Evolutionary conservation across 139 green algal genomes (phyloP).

Genomic region (Protoeuglena noctilucae): DNA sequence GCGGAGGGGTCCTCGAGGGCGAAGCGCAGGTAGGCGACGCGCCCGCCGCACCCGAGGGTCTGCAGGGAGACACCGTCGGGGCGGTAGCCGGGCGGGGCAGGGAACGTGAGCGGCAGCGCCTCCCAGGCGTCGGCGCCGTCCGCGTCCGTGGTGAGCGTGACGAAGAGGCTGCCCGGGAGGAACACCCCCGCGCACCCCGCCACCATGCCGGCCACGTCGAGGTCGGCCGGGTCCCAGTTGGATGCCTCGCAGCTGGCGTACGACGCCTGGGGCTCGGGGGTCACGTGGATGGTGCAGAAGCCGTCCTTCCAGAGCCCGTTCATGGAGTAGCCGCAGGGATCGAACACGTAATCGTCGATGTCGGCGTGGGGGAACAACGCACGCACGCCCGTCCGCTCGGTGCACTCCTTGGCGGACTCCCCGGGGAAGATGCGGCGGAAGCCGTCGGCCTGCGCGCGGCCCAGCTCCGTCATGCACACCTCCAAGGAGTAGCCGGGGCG

Average conservation of each 20-base stretch:
- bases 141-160: no score
- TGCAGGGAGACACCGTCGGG: no score
- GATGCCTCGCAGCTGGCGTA: slow-evolving; percentile 86
- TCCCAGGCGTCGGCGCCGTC: no score
- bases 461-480: slow-evolving; percentile 89
- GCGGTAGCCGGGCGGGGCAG: no score
- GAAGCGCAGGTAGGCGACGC: no score
- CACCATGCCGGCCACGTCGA: no score
- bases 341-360: slow-evolving; percentile 96
- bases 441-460: slow-evolving; percentile 28
- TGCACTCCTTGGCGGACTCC: slow-evolving; percentile 37
- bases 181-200: no score
- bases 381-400: slow-evolving; percentile 37
- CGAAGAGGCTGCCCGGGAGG: no score
- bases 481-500: slow-evolving; percentile 65
- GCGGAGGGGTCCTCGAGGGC: no score
- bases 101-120: no score
- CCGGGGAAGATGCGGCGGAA: slow-evolving; percentile 62
- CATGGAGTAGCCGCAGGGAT: slow-evolving; percentile 98
- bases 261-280: slow-evolving; percentile 72
- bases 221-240: no score
- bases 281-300: slow-evolving; percentile 94
- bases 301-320: slow-evolving; percentile 61
- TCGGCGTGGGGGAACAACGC: slow-evolving; percentile 47
- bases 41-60: no score